phyloP scores from a whole-genome alignment of 345 rosid species.

The Cardamine occulta region DNA sequence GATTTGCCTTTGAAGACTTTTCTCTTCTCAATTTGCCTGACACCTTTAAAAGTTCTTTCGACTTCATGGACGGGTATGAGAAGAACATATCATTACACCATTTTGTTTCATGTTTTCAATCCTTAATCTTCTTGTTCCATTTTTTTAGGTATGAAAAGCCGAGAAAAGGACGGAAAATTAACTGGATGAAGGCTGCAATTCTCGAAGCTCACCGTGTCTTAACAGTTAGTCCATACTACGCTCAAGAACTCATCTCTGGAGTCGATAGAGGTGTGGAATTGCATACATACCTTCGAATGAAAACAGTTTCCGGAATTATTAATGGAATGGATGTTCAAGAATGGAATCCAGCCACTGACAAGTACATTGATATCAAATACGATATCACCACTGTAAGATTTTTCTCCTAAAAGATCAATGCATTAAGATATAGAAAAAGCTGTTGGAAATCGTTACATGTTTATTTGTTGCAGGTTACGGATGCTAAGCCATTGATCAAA shows the following conservation, averaged over 20 bases:
- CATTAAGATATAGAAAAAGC: not conserved
- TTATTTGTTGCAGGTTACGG: conserved; percentile 58
- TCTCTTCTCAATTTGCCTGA: conserved; percentile 76
- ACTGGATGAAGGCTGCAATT: conserved; percentile 97
- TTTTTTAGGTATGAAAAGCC: conserved; percentile 61
- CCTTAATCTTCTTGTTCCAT: conserved; percentile 15
- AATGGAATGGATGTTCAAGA: conserved; percentile 99
- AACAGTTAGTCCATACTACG: conserved; percentile 90
- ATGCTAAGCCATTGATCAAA: conserved; percentile 85
- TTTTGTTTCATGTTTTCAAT: conserved; percentile 24
- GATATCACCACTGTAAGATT: conserved; percentile 74
- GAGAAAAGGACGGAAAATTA: conserved; percentile 84
- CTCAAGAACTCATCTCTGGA: conserved; percentile 82
- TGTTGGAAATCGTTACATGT: not conserved
- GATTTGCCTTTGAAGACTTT: conserved; percentile 70
- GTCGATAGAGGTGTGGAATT: conserved; percentile 80
- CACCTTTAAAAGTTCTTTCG: conserved; percentile 74
- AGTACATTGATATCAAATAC: conserved; percentile 66
- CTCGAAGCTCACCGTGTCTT: conserved; percentile 72
- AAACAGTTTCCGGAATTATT: conserved; percentile 67
- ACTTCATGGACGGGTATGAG: conserved; percentile 79
- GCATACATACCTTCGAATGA: conserved; percentile 60
- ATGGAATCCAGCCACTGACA: conserved; percentile 89
- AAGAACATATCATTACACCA: not conserved
- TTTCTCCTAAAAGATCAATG: not conserved